Evolutionary conservation across 2,329 filamentous ascomycete genomes (phyloP).

Genomic region (Penicillium palitans): DNA sequence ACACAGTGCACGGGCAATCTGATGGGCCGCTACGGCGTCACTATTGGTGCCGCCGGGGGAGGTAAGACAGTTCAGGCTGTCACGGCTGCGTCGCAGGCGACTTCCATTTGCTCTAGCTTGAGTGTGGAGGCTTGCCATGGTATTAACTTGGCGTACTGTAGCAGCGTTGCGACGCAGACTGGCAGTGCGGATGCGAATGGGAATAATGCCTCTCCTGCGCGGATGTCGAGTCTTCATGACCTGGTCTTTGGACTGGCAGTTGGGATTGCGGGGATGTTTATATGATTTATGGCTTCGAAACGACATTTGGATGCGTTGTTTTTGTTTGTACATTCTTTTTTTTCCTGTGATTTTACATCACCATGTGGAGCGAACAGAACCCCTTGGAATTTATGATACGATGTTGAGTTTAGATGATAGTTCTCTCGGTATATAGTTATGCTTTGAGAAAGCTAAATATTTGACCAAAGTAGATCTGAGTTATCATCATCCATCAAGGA

Average conservation of each 20-base stretch:
- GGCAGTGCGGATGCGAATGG: conserved; percentile 32
- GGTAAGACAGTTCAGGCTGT: conserved; percentile 51
- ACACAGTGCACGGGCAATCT: conserved; percentile 47
- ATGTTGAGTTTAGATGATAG: background rate
- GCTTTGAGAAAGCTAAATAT: background rate
- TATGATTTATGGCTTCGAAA: conserved; percentile 31
- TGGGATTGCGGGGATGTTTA: conserved; percentile 49
- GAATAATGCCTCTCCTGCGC: conserved; percentile 31
- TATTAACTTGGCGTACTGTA: conserved; percentile 50
- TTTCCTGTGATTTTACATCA: conserved; percentile 7
- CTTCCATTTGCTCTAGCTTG: conserved; percentile 49
- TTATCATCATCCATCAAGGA: background rate
- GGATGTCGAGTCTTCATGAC: conserved; percentile 45
- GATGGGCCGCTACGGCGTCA: conserved; percentile 54
- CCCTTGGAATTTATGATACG: background rate
- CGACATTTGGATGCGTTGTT: background rate
- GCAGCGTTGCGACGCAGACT: conserved; percentile 27
- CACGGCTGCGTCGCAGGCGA: conserved; percentile 43
- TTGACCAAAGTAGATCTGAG: background rate
- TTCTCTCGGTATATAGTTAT: background rate
- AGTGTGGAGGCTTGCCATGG: conserved; percentile 52
- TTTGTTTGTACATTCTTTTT: conserved; percentile 13
- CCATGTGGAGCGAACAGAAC: background rate
- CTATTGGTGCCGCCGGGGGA: conserved; percentile 50
- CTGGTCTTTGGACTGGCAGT: conserved; percentile 45